Conservation (phyloP, 371 early-diverging fungal species). For the Zychaea mexicana region DNA sequence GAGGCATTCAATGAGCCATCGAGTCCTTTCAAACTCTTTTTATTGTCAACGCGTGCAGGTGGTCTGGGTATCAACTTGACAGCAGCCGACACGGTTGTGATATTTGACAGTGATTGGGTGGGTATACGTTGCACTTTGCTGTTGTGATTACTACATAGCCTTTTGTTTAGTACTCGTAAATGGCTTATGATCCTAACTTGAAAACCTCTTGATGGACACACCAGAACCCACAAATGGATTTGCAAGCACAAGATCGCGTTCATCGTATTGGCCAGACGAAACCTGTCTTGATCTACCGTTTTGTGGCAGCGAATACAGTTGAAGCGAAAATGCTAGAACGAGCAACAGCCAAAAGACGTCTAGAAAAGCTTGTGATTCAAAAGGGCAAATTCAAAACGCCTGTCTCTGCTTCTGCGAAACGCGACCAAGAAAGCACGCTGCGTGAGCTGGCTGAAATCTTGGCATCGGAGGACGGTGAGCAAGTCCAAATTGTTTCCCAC, state of each 20-base stretch:
- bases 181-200: not conserved
- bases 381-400: slow-evolving; percentile 73
- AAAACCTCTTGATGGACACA: not conserved
- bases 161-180: not conserved
- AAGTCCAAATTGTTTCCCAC: slow-evolving; percentile 62
- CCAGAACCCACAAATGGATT: slow-evolving; percentile 96
- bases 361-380: slow-evolving; percentile 91
- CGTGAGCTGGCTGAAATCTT: slow-evolving; percentile 79
- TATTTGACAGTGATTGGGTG: slow-evolving; percentile 95
- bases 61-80: slow-evolving; percentile 95
- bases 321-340: slow-evolving; percentile 81
- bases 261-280: slow-evolving; percentile 96
- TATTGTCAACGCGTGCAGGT: slow-evolving; percentile 97
- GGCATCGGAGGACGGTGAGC: slow-evolving; percentile 66
- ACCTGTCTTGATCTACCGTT: slow-evolving; percentile 89
- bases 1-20: slow-evolving; percentile 56
- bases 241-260: slow-evolving; percentile 97
- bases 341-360: slow-evolving; percentile 82
- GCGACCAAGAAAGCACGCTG: slow-evolving; percentile 35
- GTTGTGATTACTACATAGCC: not conserved
- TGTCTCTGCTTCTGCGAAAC: slow-evolving; percentile 21
- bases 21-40: slow-evolving; percentile 74
- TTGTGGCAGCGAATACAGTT: slow-evolving; percentile 85
- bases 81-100: slow-evolving; percentile 93
- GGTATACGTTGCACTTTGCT: slow-evolving; percentile 1